These are phyloP conservation scores for Colletotrichum gloeosporioides DNA, from an alignment of 2,329 filamentous ascomycete species.

Conservation along the genomic window DNA sequence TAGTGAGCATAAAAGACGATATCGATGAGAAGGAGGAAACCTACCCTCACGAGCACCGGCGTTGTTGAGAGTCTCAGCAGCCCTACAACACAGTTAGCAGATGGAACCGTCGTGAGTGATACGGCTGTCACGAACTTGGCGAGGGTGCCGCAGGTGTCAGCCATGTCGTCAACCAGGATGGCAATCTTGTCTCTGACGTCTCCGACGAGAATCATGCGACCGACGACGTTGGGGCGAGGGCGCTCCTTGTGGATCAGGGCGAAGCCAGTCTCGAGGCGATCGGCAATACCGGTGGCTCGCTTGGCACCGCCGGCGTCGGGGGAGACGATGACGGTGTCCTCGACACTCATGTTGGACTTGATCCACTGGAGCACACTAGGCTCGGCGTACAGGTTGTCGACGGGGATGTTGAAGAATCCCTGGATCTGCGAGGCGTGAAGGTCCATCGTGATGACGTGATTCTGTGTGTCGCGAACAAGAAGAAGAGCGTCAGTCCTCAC, in stretches of 20 bases:
- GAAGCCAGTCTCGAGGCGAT: slow-evolving; percentile 82
- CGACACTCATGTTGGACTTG: slow-evolving; percentile 74
- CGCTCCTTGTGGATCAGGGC: slow-evolving; percentile 87
- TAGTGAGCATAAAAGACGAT: not conserved
- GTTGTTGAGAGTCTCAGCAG: slow-evolving; percentile 15
- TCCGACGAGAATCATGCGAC: slow-evolving; percentile 92
- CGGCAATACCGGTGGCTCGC: slow-evolving; percentile 84
- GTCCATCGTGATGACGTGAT: slow-evolving; percentile 80
- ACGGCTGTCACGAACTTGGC: slow-evolving; percentile 72
- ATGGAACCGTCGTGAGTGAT: not conserved
- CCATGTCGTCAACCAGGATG: slow-evolving; percentile 98
- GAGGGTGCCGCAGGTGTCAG: slow-evolving; percentile 88
- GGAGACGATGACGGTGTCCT: slow-evolving; percentile 85
- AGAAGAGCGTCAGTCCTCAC: not conserved
- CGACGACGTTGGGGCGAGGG: slow-evolving; percentile 74
- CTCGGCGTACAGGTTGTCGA: slow-evolving; percentile 81
- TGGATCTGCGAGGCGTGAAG: slow-evolving; percentile 86
- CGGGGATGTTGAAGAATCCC: slow-evolving; percentile 81
- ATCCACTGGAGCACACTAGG: slow-evolving; percentile 87
- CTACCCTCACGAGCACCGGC: slow-evolving; percentile 17
- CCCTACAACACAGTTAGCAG: not conserved
- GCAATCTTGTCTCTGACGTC: slow-evolving; percentile 90
- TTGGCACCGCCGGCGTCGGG: slow-evolving; percentile 89
- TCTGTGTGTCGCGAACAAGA: not conserved
- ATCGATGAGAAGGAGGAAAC: not conserved